Evolutionary conservation across 75 land plant species (phyloP), one percentile per base, ranked within the genome.

Genomic region (Picea glauca): DNA sequence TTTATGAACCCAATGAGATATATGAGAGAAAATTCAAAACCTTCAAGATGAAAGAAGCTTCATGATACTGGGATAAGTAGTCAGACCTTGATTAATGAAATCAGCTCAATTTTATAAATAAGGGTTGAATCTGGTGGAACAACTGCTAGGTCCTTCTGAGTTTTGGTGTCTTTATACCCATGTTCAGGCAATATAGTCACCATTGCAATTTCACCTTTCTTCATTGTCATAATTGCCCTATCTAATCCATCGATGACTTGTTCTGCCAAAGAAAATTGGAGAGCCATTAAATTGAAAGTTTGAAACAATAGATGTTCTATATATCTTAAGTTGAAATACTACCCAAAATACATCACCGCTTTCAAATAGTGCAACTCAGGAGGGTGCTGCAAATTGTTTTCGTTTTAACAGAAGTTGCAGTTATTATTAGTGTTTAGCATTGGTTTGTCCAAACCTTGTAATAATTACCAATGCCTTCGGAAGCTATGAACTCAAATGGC

Each of bases 201-300:
- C 13, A 80, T 33, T 15, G 97, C 90, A 33, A 26, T 20, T 58
- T 94, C 97, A 8, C 92, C 94, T 77, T 92, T 94, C 80, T 87
- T 82, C 97, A 94, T 94, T 60, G 92, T 86, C 20, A 78, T 82
- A 18, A 81, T 91, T 59, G 94, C 91, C 79, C 77, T 79, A 82
- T 94, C 97, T 35, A 94, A 78, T 17, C 97, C 97, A 63, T 77
- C 8, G 40, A 88, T 82, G 2, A 88, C 93, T 85, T 90, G 91
- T 73, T 90, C 95, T 93, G 86, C 72, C 79, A 11, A 78, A 31
- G 20, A 14, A 50, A 50, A 33, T 50, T 50, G 56, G 56, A 50
- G 9, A 9, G 56, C 56, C 56, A 9, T 50, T 50, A 50, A 9
- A 50, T 50, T 50, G 56, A 9, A 50, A 9, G 56, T 50, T 50